A percentile compares a stretch with the other conserved stretches of the same genome.
Conservation (phyloP, 2,329 filamentous ascomycete species). For the Claviceps arundinis region DNA sequence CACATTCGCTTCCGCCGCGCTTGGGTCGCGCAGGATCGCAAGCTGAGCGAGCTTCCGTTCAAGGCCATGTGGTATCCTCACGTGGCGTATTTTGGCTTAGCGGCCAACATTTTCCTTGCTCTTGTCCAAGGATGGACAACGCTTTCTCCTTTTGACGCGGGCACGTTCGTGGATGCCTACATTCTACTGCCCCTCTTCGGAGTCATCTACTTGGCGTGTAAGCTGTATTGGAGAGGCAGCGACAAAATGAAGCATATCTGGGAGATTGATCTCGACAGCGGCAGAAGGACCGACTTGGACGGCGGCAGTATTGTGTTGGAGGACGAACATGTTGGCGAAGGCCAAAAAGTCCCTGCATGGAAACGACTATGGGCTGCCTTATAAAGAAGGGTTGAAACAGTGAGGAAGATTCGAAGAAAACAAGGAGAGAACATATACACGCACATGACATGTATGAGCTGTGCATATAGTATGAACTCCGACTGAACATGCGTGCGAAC, state of each 20-base stretch:
- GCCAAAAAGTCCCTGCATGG: conserved; percentile 26
- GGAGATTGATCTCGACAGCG: conserved; percentile 44
- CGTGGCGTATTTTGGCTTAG: conserved; percentile 45
- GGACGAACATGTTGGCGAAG: conserved; percentile 16
- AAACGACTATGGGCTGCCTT: conserved; percentile 28
- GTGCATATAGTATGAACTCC: too few species aligned
- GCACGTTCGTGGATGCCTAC: conserved; percentile 50
- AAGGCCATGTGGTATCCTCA: conserved; percentile 40
- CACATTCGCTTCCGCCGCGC: conserved; percentile 59
- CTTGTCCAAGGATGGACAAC: conserved; percentile 50
- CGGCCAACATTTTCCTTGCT: conserved; percentile 44
- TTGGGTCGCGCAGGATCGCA: conserved; percentile 45
- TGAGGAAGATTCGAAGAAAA: neutral
- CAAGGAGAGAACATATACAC: neutral
- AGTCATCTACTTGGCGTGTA: conserved; percentile 42
- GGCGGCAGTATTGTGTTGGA: conserved; percentile 19
- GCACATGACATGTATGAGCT: too few species aligned
- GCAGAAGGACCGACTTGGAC: conserved; percentile 41
- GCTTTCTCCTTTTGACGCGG: conserved; percentile 42
- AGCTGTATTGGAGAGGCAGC: conserved; percentile 34
- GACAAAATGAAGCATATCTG: conserved; percentile 35
- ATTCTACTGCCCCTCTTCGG: conserved; percentile 47
- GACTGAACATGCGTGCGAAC: too few species aligned
- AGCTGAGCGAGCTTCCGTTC: conserved; percentile 40
- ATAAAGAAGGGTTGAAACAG: conserved; percentile 12